phyloP scores from a whole-genome alignment of 2,329 filamentous ascomycete species.

The Aspergillus luchuensis region DNA sequence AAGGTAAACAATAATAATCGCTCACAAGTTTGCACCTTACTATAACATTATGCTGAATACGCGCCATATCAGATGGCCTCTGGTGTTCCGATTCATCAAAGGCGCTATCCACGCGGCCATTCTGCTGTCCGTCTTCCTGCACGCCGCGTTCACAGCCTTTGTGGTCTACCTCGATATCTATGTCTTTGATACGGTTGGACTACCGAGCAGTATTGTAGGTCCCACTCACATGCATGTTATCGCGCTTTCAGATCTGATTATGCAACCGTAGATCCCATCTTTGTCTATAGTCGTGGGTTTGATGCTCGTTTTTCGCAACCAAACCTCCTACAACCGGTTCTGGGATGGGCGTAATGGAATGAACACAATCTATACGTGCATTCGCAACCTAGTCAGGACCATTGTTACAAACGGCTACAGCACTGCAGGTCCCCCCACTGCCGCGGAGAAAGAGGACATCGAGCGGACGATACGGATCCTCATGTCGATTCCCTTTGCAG shows the following conservation, averaged over 20 bases:
- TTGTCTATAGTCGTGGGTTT: slow-evolving; percentile 67
- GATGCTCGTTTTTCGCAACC: slow-evolving; percentile 68
- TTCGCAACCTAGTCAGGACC: slow-evolving; percentile 61
- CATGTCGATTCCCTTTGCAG: slow-evolving; percentile 63
- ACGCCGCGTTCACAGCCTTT: slow-evolving; percentile 60
- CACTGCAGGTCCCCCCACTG: slow-evolving; percentile 33
- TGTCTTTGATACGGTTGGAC: slow-evolving; percentile 53
- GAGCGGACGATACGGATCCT: slow-evolving; percentile 61
- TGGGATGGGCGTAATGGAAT: slow-evolving; percentile 63
- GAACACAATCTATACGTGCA: slow-evolving; percentile 58
- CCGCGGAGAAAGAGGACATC: slow-evolving; percentile 56
- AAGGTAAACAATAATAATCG: slow-evolving; percentile 18
- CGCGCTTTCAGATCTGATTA: neutral
- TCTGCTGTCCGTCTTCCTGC: slow-evolving; percentile 57
- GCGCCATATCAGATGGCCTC: slow-evolving; percentile 54
- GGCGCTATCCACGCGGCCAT: slow-evolving; percentile 64
- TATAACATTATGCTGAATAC: neutral
- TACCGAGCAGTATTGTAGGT: slow-evolving; percentile 60
- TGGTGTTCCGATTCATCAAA: slow-evolving; percentile 66
- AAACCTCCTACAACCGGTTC: slow-evolving; percentile 65
- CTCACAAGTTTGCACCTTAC: neutral
- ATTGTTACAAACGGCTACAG: slow-evolving; percentile 54
- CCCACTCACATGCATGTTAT: neutral
- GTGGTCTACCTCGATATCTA: slow-evolving; percentile 61
- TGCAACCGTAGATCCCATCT: slow-evolving; percentile 53